phyloP scores from a whole-genome alignment of 2,329 filamentous ascomycete species.

The Cladosporium colombiae region DNA sequence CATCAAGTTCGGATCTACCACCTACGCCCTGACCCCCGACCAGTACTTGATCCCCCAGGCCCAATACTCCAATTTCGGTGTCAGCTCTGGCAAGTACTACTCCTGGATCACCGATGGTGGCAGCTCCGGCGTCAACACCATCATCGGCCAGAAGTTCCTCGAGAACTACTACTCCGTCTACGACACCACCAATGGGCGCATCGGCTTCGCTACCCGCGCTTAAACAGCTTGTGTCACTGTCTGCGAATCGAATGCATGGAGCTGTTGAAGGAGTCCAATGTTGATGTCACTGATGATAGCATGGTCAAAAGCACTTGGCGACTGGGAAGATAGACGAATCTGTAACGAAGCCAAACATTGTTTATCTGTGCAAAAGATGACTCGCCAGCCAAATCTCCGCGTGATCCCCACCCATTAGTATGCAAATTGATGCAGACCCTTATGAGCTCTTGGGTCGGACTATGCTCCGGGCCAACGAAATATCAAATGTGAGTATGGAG shows the following conservation, averaged over 20 bases:
- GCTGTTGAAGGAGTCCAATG: background rate
- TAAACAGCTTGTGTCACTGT: background rate
- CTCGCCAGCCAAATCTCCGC: background rate
- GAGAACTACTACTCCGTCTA: constrained; percentile 29
- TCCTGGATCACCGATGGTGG: constrained; percentile 27
- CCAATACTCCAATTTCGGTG: constrained; percentile 25
- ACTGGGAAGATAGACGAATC: background rate
- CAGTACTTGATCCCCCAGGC: constrained; percentile 25
- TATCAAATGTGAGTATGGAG: background rate
- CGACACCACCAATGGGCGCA: constrained; percentile 26
- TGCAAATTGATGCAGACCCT: background rate
- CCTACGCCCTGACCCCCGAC: constrained; percentile 25
- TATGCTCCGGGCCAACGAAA: background rate
- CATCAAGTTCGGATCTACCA: constrained; percentile 26
- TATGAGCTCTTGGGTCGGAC: background rate
- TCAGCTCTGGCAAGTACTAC: constrained; percentile 25
- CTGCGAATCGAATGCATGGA: background rate
- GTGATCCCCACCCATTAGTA: background rate
- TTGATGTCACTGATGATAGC: background rate
- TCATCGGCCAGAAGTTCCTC: constrained; percentile 28
- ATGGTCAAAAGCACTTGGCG: background rate
- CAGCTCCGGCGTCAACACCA: constrained; percentile 24
- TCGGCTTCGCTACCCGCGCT: constrained; percentile 25
- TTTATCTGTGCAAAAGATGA: background rate
- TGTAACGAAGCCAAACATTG: background rate